phyloP scores from a whole-genome alignment of 2,329 filamentous ascomycete species.

The Thelonectria olida region DNA sequence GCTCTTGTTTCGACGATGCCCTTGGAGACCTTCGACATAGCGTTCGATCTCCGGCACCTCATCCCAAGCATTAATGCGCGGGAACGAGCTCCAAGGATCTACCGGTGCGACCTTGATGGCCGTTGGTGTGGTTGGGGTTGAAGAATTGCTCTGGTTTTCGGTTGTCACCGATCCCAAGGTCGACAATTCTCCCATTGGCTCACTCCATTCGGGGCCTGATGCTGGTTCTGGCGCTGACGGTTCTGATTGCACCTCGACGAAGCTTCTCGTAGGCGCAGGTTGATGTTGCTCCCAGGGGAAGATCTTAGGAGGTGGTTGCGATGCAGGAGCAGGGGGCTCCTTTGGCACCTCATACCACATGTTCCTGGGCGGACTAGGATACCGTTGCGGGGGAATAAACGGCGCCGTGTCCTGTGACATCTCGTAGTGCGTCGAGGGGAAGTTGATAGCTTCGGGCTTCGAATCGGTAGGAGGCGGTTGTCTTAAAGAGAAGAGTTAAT shows the following conservation, averaged over 20 bases:
- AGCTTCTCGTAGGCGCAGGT: constrained; percentile 71
- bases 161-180: constrained; percentile 45
- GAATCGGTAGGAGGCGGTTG: constrained; percentile 72
- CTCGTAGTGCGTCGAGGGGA: constrained; percentile 80
- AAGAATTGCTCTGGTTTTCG: constrained; percentile 49
- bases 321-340: constrained; percentile 61
- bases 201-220: constrained; percentile 28
- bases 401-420: constrained; percentile 82
- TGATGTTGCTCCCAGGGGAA: constrained; percentile 90
- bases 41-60: constrained; percentile 86
- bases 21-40: constrained; percentile 83
- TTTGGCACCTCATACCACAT: constrained; percentile 90
- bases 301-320: constrained; percentile 71
- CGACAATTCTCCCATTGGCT: constrained; percentile 44
- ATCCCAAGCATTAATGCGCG: constrained; percentile 92
- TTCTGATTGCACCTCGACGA: constrained; percentile 47
- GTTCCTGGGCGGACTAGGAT: constrained; percentile 84
- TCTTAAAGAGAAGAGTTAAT: constrained; percentile 50
- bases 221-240: constrained; percentile 23
- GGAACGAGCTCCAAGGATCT: constrained; percentile 77
- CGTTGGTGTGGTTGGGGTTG: constrained; percentile 59
- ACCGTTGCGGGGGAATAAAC: constrained; percentile 79
- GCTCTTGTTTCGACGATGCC: constrained; percentile 57
- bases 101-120: constrained; percentile 55
- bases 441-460: constrained; percentile 84